phyloP scores from a whole-genome alignment of 208 protist genomes.

The Crithidia thermophila region DNA sequence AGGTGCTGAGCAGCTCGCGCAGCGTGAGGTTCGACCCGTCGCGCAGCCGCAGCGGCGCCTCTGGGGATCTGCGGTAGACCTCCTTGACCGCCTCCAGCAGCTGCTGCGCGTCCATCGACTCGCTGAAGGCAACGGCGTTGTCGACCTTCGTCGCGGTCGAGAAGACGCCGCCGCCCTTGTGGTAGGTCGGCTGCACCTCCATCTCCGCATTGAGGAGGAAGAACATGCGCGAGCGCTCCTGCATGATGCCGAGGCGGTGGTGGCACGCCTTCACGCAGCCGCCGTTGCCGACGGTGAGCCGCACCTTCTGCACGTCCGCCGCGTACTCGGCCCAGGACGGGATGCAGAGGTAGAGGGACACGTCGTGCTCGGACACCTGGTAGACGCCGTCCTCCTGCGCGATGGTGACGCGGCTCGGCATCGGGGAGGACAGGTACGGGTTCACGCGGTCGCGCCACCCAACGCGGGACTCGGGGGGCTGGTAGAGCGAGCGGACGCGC shows the following conservation, averaged over 20 bases:
- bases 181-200: conserved; percentile 77
- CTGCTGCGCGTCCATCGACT: conserved; percentile 79
- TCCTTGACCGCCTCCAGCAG: conserved; percentile 82
- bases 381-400: conserved; percentile 68
- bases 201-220: conserved; percentile 90
- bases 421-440: conserved; percentile 20
- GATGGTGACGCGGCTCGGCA: conserved; percentile 47
- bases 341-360: conserved; percentile 35
- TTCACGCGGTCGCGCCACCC: conserved; percentile 14
- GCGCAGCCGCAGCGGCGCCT: conserved; percentile 53
- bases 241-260: conserved; percentile 91
- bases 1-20: conserved; percentile 62
- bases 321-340: conserved; percentile 71
- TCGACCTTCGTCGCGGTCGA: conserved; percentile 84
- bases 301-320: conserved; percentile 70
- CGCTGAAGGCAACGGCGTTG: conserved; percentile 70
- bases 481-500: conserved; percentile 68
- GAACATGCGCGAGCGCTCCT: conserved; percentile 93
- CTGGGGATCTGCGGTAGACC: conserved; percentile 59
- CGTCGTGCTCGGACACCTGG: conserved; percentile 59
- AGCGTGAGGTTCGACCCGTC: conserved; percentile 72
- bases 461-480: conserved; percentile 4
- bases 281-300: conserved; percentile 75
- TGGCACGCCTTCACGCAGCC: conserved; percentile 76
- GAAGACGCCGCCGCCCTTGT: conserved; percentile 87